These are phyloP conservation scores for Trypanosoma brucei DNA, from an alignment of 208 protist species.

Conservation along the genomic window DNA sequence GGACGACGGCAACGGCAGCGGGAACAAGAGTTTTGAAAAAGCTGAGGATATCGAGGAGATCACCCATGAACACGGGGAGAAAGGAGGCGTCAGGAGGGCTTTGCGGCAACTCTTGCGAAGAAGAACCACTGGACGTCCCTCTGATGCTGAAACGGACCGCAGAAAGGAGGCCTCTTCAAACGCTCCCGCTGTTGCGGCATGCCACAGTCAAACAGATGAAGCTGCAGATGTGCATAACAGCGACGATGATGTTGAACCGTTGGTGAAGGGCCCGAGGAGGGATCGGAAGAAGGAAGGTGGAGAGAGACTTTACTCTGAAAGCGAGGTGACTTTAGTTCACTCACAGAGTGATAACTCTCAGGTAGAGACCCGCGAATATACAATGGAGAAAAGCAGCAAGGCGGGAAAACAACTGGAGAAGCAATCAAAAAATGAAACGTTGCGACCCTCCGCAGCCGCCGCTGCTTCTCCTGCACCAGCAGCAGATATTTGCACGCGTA, in stretches of 20 bases:
- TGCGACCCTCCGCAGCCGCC: background rate
- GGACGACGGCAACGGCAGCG: background rate
- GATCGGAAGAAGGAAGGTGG: no score
- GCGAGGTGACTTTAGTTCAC: background rate
- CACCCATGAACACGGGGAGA: background rate
- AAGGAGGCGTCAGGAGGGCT: background rate
- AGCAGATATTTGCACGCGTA: background rate
- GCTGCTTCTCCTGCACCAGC: background rate
- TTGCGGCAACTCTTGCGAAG: background rate
- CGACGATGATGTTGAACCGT: no score
- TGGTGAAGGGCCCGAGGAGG: no score
- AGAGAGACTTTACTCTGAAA: no score
- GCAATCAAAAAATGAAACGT: background rate
- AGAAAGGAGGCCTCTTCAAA: no score
- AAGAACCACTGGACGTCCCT: no score
- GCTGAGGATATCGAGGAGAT: constrained; percentile 1
- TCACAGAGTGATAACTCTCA: constrained; percentile 1
- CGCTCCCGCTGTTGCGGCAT: no score
- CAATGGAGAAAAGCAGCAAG: constrained; percentile 1
- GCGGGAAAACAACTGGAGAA: background rate
- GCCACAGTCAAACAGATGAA: no score
- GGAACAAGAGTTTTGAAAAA: background rate
- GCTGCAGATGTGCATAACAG: no score
- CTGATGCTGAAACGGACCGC: no score
- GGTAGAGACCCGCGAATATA: constrained; percentile 1